Evolutionary conservation across 73 alveolate species (phyloP), one percentile per base, ranked within the genome.

Genomic region (Paraurostyla sp.): DNA sequence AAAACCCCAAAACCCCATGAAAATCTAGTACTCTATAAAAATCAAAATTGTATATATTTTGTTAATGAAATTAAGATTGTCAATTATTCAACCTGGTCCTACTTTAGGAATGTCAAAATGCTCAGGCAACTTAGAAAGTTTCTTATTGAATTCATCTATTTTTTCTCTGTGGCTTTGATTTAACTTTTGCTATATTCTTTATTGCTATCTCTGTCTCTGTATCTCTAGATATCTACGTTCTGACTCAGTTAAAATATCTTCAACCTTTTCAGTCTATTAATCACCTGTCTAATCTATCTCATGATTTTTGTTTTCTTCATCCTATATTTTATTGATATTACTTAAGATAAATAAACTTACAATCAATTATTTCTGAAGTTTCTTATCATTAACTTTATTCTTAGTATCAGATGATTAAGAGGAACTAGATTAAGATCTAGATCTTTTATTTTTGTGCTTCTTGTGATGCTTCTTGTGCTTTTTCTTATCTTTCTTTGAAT

Each of bases 81-180:
- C 11, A n/a, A 78, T 57, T 36, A 42, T 0, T 87, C 94, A 89
- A 23, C 87, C 96, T 13, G 96, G 95, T 33, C 96, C 96, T 20
- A 92, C 92, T 57, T 83, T 88, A 13, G 96, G 96, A 20, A 92
- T 81, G 58, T 92, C 96, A 48, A 58, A 80, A 45, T 92, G 95
- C 81, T 92, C 95, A 30, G 96, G 94, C 23, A 92, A 76, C 50
- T 90, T 71, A 16, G 93, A 62, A 40, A 90, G 88, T 30, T 43
- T 65, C 59, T 92, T 90, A 38, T 92, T 92, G 62, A 63, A 92
- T 45, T 90, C 80, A 36, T 92, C 93, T 16, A 89, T 62, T 69
- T 89, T 92, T 51, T 88, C 96, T 56, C 93, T 88, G 33, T 92
- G 94, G 56, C 89, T 90, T 49, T 81, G 30, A 46, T 52, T 16